These are phyloP conservation scores for Tylopilus rubrobrunneus DNA, from an alignment of 768 basidiomycete species.

Conservation along the genomic window DNA sequence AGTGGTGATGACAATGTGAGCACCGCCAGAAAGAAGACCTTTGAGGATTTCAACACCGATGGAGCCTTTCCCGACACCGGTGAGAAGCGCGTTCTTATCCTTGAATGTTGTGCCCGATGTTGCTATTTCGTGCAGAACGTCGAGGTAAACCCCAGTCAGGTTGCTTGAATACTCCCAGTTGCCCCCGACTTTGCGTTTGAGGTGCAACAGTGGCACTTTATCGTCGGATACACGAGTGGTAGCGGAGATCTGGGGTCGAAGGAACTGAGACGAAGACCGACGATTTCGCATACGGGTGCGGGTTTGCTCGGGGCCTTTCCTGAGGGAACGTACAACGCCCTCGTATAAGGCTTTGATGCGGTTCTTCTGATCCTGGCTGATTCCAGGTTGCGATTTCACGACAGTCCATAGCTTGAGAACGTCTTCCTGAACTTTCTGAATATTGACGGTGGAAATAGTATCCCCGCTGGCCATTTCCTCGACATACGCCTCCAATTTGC, in stretches of 20 bases:
- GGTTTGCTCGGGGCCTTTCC: slow-evolving; percentile 67
- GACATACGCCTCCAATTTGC: slow-evolving; percentile 96
- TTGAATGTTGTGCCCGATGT: slow-evolving; percentile 98
- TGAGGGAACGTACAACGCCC: slow-evolving; percentile 90
- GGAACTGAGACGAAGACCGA: slow-evolving; percentile 94
- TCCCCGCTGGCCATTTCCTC: slow-evolving; percentile 98
- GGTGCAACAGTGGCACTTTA: slow-evolving; percentile 89
- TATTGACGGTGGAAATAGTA: slow-evolving; percentile 81
- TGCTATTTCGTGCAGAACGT: slow-evolving; percentile 96
- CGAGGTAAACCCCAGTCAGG: slow-evolving; percentile 91
- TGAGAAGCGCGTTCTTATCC: slow-evolving; percentile 97
- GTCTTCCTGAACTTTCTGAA: slow-evolving; percentile 97
- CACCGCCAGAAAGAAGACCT: slow-evolving; percentile 93
- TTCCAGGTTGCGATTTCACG: slow-evolving; percentile 95
- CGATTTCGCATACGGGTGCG: slow-evolving; percentile 62
- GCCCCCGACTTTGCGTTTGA: slow-evolving; percentile 94
- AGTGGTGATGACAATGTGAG: slow-evolving; percentile 95
- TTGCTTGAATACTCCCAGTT: slow-evolving; percentile 98
- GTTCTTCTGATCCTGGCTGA: slow-evolving; percentile 95
- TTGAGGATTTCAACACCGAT: slow-evolving; percentile 98
- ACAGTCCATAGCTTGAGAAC: slow-evolving; percentile 96
- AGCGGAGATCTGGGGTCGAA: slow-evolving; percentile 81
- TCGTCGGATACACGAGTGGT: slow-evolving; percentile 72
- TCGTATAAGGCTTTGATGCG: slow-evolving; percentile 94
- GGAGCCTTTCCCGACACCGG: slow-evolving; percentile 96